Evolutionary conservation across 2,329 filamentous ascomycete genomes (phyloP).

Genomic region (Mycosphaerella arachidis): DNA sequence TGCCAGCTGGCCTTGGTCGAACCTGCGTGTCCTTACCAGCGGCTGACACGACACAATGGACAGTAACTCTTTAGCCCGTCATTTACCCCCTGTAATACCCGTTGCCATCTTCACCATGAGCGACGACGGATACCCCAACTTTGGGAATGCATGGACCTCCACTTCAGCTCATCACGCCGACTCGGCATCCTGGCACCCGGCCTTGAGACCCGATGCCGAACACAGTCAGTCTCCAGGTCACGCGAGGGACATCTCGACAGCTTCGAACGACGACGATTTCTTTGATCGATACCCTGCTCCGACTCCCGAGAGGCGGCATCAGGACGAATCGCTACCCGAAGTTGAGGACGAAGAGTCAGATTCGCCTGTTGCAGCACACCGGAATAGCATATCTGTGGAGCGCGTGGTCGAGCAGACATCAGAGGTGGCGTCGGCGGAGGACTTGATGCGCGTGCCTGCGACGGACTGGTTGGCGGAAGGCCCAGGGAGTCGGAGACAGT

Average conservation of each 20-base stretch:
- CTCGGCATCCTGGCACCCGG: conserved; percentile 52
- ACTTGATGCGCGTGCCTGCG: conserved; percentile 10
- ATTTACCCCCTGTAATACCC: background rate
- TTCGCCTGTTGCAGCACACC: conserved; percentile 5
- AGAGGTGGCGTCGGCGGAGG: conserved; percentile 6
- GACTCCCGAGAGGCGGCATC: conserved; percentile 20
- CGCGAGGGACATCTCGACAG: conserved; percentile 17
- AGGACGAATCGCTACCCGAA: background rate
- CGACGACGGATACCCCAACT: conserved; percentile 37
- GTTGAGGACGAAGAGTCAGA: conserved; percentile 8
- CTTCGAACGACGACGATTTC: conserved; percentile 35
- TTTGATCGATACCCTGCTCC: conserved; percentile 33
- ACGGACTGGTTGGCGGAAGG: conserved; percentile 12
- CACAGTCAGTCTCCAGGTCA: conserved; percentile 7
- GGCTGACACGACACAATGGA: conserved; percentile 11
- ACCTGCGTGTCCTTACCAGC: background rate
- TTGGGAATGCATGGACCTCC: conserved; percentile 36
- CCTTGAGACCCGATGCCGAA: conserved; percentile 38
- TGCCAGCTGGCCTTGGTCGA: background rate
- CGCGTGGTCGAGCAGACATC: conserved; percentile 7
- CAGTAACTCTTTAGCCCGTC: conserved; percentile 3
- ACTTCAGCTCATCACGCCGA: conserved; percentile 6
- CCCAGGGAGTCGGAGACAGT: conserved; percentile 9
- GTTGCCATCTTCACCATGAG: conserved; percentile 18
- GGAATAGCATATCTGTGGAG: conserved; percentile 16